A percentile compares a stretch with the other conserved stretches of the same genome.
Conservation (phyloP, 805 yeast genomes). For the Scheffersomyces ergatensis region DNA sequence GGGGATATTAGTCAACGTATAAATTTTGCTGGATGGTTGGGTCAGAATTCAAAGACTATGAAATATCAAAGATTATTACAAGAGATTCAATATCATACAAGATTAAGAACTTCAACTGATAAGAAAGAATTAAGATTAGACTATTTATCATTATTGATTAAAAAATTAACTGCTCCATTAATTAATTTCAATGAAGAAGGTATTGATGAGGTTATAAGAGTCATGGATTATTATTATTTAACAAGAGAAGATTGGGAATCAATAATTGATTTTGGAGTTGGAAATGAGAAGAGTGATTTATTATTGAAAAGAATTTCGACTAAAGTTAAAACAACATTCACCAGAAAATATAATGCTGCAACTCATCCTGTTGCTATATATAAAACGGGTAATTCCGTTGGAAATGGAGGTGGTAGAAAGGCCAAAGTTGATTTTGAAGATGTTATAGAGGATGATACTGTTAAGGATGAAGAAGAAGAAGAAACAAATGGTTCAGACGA, state of each 20-base stretch:
- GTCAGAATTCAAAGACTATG: constrained; percentile 81
- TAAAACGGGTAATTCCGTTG: constrained; percentile 64
- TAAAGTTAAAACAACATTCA: constrained; percentile 79
- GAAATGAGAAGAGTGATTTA: constrained; percentile 40
- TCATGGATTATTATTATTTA: constrained; percentile 81
- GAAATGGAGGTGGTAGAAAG: constrained; percentile 15
- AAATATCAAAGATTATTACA: constrained; percentile 79
- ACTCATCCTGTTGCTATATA: constrained; percentile 85
- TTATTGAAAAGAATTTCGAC: constrained; percentile 65
- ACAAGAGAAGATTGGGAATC: constrained; percentile 93
- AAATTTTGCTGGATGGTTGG: constrained; percentile 83
- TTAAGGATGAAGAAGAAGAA: constrained; percentile 40
- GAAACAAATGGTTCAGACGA: constrained; percentile 42
- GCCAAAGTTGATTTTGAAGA: constrained; percentile 67
- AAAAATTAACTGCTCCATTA: constrained; percentile 59
- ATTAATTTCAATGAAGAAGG: constrained; percentile 57
- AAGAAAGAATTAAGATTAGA: constrained; percentile 72
- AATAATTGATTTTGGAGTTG: constrained; percentile 80
- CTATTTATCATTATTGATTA: constrained; percentile 64
- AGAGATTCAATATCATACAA: constrained; percentile 84
- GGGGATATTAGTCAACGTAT: constrained; percentile 70
- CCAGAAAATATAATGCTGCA: constrained; percentile 73
- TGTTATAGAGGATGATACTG: constrained; percentile 60
- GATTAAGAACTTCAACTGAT: constrained; percentile 76
- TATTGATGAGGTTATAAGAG: constrained; percentile 59